These are phyloP conservation scores for Cladosporium colombiae DNA, from an alignment of 2,329 filamentous ascomycete genomes.

Conservation along the genomic window DNA sequence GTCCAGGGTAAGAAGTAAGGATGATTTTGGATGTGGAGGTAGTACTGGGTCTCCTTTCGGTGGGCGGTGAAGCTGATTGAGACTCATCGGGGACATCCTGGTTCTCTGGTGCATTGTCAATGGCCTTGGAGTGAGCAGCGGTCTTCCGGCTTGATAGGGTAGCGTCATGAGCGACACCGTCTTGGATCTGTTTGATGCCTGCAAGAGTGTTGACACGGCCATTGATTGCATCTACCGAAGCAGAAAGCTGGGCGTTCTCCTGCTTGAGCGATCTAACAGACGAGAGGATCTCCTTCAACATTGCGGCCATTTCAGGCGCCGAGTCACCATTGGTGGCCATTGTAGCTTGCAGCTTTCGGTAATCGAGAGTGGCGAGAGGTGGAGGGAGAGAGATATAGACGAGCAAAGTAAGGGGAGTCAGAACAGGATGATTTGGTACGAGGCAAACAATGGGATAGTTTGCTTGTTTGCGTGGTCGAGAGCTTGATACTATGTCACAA, in stretches of 20 bases:
- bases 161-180: slow-evolving; percentile 46
- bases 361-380: neutral
- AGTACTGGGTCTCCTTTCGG: slow-evolving; percentile 41
- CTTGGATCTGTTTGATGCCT: slow-evolving; percentile 58
- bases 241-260: slow-evolving; percentile 57
- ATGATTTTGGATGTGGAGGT: slow-evolving; percentile 61
- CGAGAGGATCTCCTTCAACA: slow-evolving; percentile 58
- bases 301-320: slow-evolving; percentile 19
- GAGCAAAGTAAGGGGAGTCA: neutral
- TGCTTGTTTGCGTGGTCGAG: slow-evolving; percentile 7
- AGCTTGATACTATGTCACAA: slow-evolving; percentile 1
- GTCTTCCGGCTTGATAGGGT: slow-evolving; percentile 30
- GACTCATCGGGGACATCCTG: slow-evolving; percentile 24
- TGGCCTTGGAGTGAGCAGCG: slow-evolving; percentile 27
- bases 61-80: slow-evolving; percentile 28
- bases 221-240: slow-evolving; percentile 61
- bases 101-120: slow-evolving; percentile 26
- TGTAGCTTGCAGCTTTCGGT: neutral
- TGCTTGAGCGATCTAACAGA: slow-evolving; percentile 57
- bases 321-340: slow-evolving; percentile 16
- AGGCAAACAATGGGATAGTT: neutral
- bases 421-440: neutral
- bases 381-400: neutral
- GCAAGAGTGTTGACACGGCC: slow-evolving; percentile 62
- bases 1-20: slow-evolving; percentile 84